Base-by-base conservation (phyloP, 176 grass and related monocot species). In the Bromus sterilis region DNA sequence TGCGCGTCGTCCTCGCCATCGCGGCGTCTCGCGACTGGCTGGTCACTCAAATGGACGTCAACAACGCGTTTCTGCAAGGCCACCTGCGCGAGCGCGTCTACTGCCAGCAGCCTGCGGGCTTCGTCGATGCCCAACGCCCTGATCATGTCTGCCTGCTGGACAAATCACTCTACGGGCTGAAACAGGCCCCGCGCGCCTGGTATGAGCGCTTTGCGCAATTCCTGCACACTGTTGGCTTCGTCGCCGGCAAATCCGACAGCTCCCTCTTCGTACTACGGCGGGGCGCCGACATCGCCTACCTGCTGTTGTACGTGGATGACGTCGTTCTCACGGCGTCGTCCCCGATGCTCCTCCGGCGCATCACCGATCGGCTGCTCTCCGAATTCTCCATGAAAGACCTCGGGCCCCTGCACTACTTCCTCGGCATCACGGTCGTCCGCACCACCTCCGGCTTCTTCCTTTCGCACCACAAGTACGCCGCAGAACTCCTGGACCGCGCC, bases 291-390 rank as follows among this genome's bases (percentile, higher is more conserved):
- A 34, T 1, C 23, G 31, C 62, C 0, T 20, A 15, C 15, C 30
- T 18, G 4, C 13, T 46, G 4, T 13, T 46, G 4, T 46, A 46
- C 14, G 43, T 58, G 7, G 21, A 24, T 3, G 56, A 23, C 29
- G 34, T 33, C 28, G 2, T 64, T 4, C 3, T 64, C 13, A 33
- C 30, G 1, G 30, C 14, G 2, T 64, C 61, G 13, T 32, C 60
- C 11, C 5, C 29, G 0, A 5, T 1, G 0, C 15, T 64, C 0
- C 30, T 64, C 0, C 30, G 6, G 0, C 30, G 3, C 1, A 4
- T 20, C 0, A 15, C 18, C 30, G n/a, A 2, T 1, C 7, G 14
- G 7, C 5, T 11, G 39, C 29, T 65, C 28, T 5, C 30, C 0
- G 60, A 13, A 20, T 65, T 65, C 15, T 14, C 16, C 0, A 18